Percentiles rank a stretch among this genome's conserved stretches.
phyloP scores from a whole-genome alignment of 1,284 basidiomycete species.

The Puccinia hordei region DNA sequence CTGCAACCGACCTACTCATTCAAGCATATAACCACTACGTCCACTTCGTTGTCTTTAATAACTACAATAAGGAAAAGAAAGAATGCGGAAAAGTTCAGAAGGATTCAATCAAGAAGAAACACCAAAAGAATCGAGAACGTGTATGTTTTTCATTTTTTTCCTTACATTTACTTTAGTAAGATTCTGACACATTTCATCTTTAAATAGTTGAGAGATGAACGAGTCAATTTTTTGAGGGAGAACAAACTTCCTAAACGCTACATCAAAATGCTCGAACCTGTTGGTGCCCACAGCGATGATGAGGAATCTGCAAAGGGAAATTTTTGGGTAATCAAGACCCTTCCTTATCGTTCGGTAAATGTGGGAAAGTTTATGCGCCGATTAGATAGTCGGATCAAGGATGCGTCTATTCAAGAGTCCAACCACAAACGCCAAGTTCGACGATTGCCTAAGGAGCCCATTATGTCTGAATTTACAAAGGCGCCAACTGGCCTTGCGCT shows the following conservation, averaged over 20 bases:
- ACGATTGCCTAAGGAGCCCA: not conserved
- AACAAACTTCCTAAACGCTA: slow-evolving; percentile 29
- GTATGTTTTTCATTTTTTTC: not conserved
- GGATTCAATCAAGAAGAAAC: too few species aligned
- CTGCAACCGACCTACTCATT: not conserved
- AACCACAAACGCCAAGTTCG: not conserved
- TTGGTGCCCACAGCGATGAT: slow-evolving; percentile 37
- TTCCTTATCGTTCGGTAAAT: too few species aligned
- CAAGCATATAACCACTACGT: slow-evolving; percentile 33
- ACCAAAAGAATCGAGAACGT: slow-evolving; percentile 19
- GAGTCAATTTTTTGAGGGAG: not conserved
- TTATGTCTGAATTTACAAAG: not conserved
- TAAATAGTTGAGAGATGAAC: slow-evolving; percentile 2
- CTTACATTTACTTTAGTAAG: not conserved
- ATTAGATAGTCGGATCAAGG: slow-evolving; percentile 9
- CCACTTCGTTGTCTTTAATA: slow-evolving; percentile 10
- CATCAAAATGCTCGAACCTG: not conserved
- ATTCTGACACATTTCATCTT: not conserved
- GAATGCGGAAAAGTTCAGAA: too few species aligned
- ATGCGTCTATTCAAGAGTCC: not conserved
- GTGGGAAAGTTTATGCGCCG: too few species aligned
- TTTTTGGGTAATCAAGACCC: slow-evolving; percentile 21
- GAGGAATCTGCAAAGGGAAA: not conserved
- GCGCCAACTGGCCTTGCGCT: slow-evolving; percentile 13
- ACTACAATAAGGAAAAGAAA: slow-evolving; percentile 34